Base-by-base conservation (phyloP, 83 land plant species). In the Diphasiastrum complanatum region DNA sequence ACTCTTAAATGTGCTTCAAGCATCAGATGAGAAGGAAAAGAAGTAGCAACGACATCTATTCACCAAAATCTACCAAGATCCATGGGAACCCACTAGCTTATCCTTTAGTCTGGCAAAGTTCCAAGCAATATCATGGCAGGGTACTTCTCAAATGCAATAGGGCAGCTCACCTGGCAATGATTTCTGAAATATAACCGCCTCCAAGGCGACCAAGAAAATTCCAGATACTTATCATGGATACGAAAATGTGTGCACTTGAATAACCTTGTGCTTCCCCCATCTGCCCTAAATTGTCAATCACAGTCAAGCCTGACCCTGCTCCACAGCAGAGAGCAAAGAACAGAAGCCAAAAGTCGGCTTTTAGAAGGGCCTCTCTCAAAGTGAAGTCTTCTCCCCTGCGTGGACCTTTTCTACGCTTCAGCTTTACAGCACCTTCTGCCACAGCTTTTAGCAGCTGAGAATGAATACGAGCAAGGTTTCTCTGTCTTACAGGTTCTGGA, bases 301-400 rank as follows among this genome's bases (percentile, higher is more conserved):
- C 46, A 4, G 26, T 33, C 2, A 51, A 22, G 12, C 68, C 68
- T 6, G 68, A 12, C n/a, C 68, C 68, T n/a, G 37, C 56, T 1
- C 68, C 68, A 65, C 68, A 65, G 14, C 33, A 51, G 25, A 65
- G 38, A 4, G 47, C 4, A 37, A 65, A 26, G 26, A 73, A 77
- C 20, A 77, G 40, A 14, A 77, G 65, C 79, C 79, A 77, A 52
- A 78, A 78, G 61, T 78, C 64, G 25, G 52, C 64, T 2, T 40
- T 61, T 23, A 41, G 27, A 11, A 61, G 24, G 3, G 64, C 54
- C 26, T 61, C 28, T 25, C 19, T 10, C 48, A 61, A 12, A 41
- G n/a, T 61, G 24, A 61, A 61, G 18, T 61, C 52, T 11, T 61
- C 64, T 0, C 64, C 64, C 45, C 54, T 14, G 14, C 27, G 4